phyloP scores from a whole-genome alignment of 768 basidiomycete genomes.

The Boletus rubropictus region DNA sequence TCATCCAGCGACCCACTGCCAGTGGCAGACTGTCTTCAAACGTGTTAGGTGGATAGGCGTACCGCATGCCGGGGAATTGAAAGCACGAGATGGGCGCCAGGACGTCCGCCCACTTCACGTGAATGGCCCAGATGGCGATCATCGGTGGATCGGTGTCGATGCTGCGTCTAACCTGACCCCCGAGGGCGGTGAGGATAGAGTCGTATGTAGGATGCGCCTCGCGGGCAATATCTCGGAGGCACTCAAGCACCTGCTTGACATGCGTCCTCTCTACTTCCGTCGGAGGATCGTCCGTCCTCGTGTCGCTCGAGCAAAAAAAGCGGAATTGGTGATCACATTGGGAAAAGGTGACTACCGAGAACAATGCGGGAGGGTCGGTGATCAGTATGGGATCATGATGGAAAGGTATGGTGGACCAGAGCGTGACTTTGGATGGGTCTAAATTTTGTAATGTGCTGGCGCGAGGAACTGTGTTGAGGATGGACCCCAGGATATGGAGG shows the following conservation, averaged over 20 bases:
- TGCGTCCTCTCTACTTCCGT: constrained; percentile 12
- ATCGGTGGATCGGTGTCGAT: constrained; percentile 6
- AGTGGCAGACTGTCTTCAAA: background rate
- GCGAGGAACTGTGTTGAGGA: constrained; percentile 17
- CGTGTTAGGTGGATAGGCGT: constrained; percentile 2
- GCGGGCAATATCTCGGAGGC: constrained; percentile 3
- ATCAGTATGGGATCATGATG: background rate
- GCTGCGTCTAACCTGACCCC: background rate
- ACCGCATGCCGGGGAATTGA: constrained; percentile 1
- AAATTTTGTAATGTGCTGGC: constrained; percentile 6
- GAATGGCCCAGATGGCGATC: constrained; percentile 7
- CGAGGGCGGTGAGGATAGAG: background rate
- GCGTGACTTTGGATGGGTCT: constrained; percentile 11
- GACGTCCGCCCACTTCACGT: constrained; percentile 7
- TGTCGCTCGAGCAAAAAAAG: constrained; percentile 17
- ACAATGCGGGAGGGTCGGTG: constrained; percentile 3
- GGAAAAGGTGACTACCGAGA: constrained; percentile 19
- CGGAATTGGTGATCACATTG: constrained; percentile 7
- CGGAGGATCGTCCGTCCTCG: background rate
- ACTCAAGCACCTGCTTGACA: constrained; percentile 11
- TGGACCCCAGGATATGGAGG: constrained; percentile 13
- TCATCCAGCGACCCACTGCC: background rate
- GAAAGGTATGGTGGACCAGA: constrained; percentile 20
- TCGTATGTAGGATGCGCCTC: constrained; percentile 6
- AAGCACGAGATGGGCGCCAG: constrained; percentile 6